Percentiles rank a stretch among this genome's conserved stretches.
These are phyloP conservation scores for Schoenoplectus tabernaemontani DNA, from an alignment of 202 grass and related monocot genomes.

Conservation along the genomic window DNA sequence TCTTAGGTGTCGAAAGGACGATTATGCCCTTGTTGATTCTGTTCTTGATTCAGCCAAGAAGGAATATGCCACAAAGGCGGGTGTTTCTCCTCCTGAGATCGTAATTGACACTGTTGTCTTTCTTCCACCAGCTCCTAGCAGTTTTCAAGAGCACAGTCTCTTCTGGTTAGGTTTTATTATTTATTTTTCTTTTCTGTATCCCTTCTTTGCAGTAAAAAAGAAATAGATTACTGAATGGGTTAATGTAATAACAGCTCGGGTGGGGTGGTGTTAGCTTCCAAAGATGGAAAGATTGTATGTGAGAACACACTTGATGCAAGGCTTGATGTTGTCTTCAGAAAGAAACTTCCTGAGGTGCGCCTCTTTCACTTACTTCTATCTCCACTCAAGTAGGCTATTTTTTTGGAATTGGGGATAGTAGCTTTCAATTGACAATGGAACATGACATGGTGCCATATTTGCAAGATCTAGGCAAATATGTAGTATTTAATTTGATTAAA, in stretches of 20 bases:
- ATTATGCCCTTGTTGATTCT: conserved; percentile 64
- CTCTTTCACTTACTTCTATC: background rate
- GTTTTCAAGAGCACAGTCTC: conserved; percentile 40
- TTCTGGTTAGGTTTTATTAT: conserved; percentile 47
- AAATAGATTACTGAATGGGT: background rate
- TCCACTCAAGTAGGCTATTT: background rate
- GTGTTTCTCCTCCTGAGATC: conserved; percentile 51
- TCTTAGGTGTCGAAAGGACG: conserved; percentile 65
- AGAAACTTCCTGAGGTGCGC: conserved; percentile 74
- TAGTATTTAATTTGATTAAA: background rate
- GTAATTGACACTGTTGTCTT: conserved; percentile 41
- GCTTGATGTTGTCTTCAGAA: conserved; percentile 59
- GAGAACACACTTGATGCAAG: conserved; percentile 91
- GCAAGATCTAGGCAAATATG: background rate
- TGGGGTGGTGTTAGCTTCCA: conserved; percentile 79
- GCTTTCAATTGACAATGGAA: background rate
- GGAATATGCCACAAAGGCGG: conserved; percentile 66
- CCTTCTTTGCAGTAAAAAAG: background rate
- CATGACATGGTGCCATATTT: background rate
- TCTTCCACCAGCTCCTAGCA: conserved; percentile 60
- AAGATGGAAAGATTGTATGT: conserved; percentile 81
- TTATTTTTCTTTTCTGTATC: conserved; percentile 1
- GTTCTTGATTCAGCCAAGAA: conserved; percentile 50
- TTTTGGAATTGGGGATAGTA: background rate
- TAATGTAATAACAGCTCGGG: conserved; percentile 52